phyloP scores from a whole-genome alignment of 2,329 filamentous ascomycete species.

The Calonectria naviculata region DNA sequence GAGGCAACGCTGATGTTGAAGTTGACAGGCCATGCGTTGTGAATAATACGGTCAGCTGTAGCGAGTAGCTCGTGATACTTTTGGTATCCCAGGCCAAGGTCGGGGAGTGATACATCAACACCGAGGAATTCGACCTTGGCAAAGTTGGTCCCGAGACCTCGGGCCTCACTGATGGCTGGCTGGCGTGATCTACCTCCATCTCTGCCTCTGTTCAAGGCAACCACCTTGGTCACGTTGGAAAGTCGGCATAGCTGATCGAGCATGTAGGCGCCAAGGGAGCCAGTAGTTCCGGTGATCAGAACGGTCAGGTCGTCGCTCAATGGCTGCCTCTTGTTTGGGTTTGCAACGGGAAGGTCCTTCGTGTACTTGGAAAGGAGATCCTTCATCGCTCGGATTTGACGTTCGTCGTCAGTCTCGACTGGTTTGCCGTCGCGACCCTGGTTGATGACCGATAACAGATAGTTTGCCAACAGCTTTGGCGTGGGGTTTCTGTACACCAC shows the following conservation, averaged over 20 bases:
- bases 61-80: neutral
- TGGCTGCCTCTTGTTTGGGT: neutral
- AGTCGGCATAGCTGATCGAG: neutral
- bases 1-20: neutral
- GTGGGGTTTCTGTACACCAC: neutral
- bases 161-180: neutral
- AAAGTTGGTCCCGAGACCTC: neutral
- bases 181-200: neutral
- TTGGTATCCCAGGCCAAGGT: neutral
- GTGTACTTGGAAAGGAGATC: neutral
- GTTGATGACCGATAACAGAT: neutral
- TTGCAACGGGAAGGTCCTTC: neutral
- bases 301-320: neutral
- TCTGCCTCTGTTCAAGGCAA: neutral
- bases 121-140: neutral
- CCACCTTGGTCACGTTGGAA: neutral
- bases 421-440: neutral
- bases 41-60: neutral
- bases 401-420: neutral
- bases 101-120: neutral
- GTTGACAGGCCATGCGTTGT: neutral
- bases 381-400: neutral
- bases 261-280: neutral
- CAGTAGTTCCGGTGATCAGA: neutral
- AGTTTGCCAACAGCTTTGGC: neutral